Evolutionary conservation across 2,329 filamentous ascomycete genomes (phyloP).

Genomic region (Colletotrichum chlorophyti): DNA sequence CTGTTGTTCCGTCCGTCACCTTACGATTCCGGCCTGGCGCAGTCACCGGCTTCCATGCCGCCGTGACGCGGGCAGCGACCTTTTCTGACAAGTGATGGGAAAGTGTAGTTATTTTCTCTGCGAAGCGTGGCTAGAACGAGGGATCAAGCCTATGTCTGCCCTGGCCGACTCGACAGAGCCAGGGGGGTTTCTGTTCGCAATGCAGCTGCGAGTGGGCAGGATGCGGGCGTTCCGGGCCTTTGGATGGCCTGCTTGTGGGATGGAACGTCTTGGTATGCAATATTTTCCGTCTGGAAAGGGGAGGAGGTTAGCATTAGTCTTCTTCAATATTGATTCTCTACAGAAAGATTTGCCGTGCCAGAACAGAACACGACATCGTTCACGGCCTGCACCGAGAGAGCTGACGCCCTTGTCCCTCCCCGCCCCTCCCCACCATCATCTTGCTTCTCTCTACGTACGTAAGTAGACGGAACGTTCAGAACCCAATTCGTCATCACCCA

Average conservation of each 20-base stretch:
- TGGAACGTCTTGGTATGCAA: not conserved
- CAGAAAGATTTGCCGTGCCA: no score
- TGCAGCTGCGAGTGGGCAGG: constrained; percentile 4
- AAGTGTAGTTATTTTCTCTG: not conserved
- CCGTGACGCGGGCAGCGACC: not conserved
- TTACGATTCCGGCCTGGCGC: constrained; percentile 16
- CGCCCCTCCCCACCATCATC: no score
- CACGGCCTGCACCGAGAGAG: no score
- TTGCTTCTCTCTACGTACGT: no score
- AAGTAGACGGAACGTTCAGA: no score
- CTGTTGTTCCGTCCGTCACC: not conserved
- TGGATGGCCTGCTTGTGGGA: not conserved
- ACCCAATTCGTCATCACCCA: not conserved
- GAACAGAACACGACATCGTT: no score
- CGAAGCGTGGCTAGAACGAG: not conserved
- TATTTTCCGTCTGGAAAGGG: not conserved
- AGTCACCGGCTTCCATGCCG: not conserved
- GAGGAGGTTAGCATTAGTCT: not conserved
- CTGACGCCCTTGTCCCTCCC: no score
- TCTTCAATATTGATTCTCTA: not conserved
- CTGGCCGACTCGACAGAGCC: not conserved
- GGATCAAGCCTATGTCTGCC: not conserved
- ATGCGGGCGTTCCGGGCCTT: constrained; percentile 4
- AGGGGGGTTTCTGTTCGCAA: not conserved
- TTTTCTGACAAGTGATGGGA: constrained; percentile 22